Conservation (phyloP, 139 green algal genomes). For the Zygnema circumcarinatum region DNA sequence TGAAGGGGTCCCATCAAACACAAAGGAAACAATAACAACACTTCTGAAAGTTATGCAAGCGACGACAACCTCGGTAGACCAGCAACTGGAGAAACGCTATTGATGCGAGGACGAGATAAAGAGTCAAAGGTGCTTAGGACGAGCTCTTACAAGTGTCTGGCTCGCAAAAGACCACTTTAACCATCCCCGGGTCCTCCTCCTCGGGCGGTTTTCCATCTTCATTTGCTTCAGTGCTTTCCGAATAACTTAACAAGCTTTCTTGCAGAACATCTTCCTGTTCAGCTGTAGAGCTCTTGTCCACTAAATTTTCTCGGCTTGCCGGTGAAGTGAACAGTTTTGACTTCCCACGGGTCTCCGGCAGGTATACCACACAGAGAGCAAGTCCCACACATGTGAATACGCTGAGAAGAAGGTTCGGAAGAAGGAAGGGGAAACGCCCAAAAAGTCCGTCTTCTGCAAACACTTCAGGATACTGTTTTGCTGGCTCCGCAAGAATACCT, state of each 20-base stretch:
- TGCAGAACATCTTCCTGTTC: no score
- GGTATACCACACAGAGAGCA: not conserved
- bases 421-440: constrained; percentile 18
- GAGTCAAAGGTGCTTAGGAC: no score
- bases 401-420: constrained; percentile 36
- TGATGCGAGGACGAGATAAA: no score
- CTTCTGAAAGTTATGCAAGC: not conserved
- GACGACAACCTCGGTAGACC: no score
- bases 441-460: constrained; percentile 20
- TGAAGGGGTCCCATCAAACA: not conserved
- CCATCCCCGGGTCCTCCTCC: not conserved
- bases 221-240: not conserved
- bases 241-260: no score
- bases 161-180: not conserved
- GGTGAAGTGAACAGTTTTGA: not conserved
- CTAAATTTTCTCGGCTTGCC: not conserved
- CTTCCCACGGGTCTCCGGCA: constrained; percentile 24
- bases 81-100: no score
- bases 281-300: no score
- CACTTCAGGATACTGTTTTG: constrained; percentile 26
- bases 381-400: constrained; percentile 22
- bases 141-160: constrained; percentile 1
- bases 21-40: no score
- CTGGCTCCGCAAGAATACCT: constrained; percentile 22
- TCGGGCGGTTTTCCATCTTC: not conserved